phyloP scores from a whole-genome alignment of 192 early-diverging fungal species.

The Backusella morwellensis region DNA sequence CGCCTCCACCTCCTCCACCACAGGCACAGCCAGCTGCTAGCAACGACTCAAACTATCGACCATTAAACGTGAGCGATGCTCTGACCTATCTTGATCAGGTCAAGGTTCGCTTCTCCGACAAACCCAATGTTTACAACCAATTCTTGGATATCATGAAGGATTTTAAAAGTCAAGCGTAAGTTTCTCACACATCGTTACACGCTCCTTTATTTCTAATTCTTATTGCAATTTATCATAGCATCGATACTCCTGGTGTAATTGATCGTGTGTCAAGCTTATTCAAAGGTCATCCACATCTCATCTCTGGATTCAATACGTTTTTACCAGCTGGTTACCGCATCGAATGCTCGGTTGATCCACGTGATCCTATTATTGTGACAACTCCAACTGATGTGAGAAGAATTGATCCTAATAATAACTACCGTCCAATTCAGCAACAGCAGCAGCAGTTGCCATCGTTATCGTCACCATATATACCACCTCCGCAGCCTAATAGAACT shows the following conservation, averaged over 20 bases:
- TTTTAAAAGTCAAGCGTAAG: conserved; percentile 92
- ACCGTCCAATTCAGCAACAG: neutral
- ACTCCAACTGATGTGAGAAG: conserved; percentile 71
- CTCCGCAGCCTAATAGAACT: neutral
- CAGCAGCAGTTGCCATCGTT: neutral
- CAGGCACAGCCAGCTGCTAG: neutral
- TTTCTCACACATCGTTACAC: neutral
- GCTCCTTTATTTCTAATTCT: neutral
- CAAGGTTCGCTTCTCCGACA: conserved; percentile 85
- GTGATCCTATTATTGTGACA: conserved; percentile 76
- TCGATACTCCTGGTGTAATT: conserved; percentile 86
- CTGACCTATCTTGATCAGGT: conserved; percentile 96
- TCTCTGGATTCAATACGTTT: conserved; percentile 98
- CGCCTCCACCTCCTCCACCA: neutral
- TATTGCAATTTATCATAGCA: conserved; percentile 7
- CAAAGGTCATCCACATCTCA: conserved; percentile 80
- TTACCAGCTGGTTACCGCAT: conserved; percentile 95
- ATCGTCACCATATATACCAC: neutral
- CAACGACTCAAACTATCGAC: conserved; percentile 21
- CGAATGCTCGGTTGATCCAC: conserved; percentile 78
- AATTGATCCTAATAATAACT: conserved; percentile 14
- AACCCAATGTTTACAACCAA: conserved; percentile 94
- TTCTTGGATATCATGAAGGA: conserved; percentile 99
- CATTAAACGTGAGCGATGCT: conserved; percentile 91
- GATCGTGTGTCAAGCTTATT: conserved; percentile 95